A percentile compares a stretch with the other conserved stretches of the same genome.
These are phyloP conservation scores for Primulina eburnea DNA, from an alignment of 257 asterid species.

Conservation along the genomic window DNA sequence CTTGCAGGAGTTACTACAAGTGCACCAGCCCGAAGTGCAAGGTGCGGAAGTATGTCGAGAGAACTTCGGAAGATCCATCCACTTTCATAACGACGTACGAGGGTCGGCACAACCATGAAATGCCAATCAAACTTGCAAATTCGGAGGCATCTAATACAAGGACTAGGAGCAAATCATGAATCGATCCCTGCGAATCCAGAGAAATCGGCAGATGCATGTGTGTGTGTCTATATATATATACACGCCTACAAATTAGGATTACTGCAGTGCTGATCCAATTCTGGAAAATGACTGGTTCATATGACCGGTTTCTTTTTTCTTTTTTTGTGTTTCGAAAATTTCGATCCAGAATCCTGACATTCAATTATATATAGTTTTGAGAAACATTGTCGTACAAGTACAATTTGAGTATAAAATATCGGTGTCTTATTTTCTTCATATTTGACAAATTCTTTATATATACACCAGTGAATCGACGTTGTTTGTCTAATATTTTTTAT, in stretches of 20 bases:
- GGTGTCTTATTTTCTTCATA: no score
- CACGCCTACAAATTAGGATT: not conserved
- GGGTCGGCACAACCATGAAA: slow-evolving; percentile 69
- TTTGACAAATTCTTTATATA: no score
- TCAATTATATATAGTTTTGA: not conserved
- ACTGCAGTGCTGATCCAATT: not conserved
- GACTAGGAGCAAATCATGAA: slow-evolving; percentile 25
- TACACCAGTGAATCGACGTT: no score
- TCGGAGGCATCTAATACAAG: slow-evolving; percentile 37
- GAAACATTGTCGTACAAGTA: no score
- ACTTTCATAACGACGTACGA: slow-evolving; percentile 70
- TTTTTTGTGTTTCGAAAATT: no score
- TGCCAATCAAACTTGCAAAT: slow-evolving; percentile 38
- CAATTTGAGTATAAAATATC: no score
- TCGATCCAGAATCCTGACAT: no score
- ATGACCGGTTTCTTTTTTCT: no score
- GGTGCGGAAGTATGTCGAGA: slow-evolving; percentile 69
- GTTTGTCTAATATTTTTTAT: no score
- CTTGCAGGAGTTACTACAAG: slow-evolving; percentile 76
- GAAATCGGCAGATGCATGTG: not conserved
- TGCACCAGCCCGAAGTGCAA: slow-evolving; percentile 74
- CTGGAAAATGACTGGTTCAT: not conserved
- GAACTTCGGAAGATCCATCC: slow-evolving; percentile 59
- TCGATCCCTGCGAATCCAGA: no score
- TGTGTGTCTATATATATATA: no score